Evolutionary conservation across 1,284 basidiomycete species (phyloP).

Genomic region (Apiotrichum gracile): DNA sequence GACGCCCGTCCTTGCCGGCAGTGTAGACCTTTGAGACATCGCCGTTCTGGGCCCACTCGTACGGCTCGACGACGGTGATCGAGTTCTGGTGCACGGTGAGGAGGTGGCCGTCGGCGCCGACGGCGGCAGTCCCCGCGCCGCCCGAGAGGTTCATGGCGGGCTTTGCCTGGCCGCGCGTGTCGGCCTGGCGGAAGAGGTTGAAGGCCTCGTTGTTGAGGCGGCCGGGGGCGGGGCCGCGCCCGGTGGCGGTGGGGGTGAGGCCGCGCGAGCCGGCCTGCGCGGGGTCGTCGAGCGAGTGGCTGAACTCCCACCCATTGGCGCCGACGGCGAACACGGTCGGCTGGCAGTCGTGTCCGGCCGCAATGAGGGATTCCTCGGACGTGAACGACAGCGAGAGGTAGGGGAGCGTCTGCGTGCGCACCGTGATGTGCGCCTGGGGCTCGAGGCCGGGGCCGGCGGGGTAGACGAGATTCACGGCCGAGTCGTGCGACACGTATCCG

Average conservation of each 20-base stretch:
- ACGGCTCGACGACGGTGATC: constrained; percentile 82
- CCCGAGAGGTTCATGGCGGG: constrained; percentile 43
- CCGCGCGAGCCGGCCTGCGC: constrained; percentile 32
- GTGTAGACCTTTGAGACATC: constrained; percentile 75
- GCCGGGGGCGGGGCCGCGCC: constrained; percentile 52
- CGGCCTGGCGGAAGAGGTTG: constrained; percentile 89
- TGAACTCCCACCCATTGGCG: constrained; percentile 64
- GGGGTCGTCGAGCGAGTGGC: constrained; percentile 75
- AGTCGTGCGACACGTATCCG: constrained; percentile 91
- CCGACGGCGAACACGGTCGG: constrained; percentile 78
- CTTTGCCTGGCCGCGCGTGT: constrained; percentile 67
- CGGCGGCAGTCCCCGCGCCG: constrained; percentile 33
- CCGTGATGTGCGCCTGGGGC: constrained; percentile 56
- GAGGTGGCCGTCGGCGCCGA: constrained; percentile 57
- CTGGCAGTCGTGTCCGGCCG: constrained; percentile 97
- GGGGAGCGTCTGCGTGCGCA: constrained; percentile 71
- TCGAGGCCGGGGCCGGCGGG: constrained; percentile 57
- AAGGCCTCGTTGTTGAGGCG: constrained; percentile 91
- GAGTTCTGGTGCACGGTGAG: constrained; percentile 95
- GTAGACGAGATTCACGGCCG: constrained; percentile 81
- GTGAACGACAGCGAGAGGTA: constrained; percentile 78
- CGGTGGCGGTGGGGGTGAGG: constrained; percentile 37
- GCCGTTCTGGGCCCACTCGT: constrained; percentile 58
- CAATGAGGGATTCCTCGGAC: constrained; percentile 71
- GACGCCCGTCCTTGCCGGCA: constrained; percentile 87